phyloP scores from a whole-genome alignment of 2,329 filamentous ascomycete genomes.

The Arthrobotrys pseudoclavata region DNA sequence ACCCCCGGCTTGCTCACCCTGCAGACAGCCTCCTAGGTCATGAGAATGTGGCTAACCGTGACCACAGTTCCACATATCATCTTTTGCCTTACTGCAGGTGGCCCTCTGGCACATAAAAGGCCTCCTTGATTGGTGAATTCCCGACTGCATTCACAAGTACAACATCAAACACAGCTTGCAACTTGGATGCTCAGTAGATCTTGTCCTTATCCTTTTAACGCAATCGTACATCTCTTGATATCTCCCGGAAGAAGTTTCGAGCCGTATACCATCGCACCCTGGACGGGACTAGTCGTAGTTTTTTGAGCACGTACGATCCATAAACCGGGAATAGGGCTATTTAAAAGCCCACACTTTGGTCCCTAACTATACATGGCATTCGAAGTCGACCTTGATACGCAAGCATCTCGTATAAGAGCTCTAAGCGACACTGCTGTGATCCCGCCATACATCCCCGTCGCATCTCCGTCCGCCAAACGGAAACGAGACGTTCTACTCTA shows the following conservation, averaged over 20 bases:
- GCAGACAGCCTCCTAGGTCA: conserved; percentile 35
- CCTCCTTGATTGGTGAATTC: conserved; percentile 44
- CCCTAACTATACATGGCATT: conserved; percentile 45
- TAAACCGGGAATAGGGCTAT: not conserved
- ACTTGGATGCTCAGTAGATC: not conserved
- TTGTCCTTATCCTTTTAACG: conserved; percentile 10
- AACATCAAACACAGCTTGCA: conserved; percentile 40
- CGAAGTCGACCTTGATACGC: conserved; percentile 39
- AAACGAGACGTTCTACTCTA: conserved; percentile 60
- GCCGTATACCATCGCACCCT: not conserved
- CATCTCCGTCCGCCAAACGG: conserved; percentile 60
- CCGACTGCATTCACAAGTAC: conserved; percentile 35
- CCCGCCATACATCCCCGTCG: conserved; percentile 53
- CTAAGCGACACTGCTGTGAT: conserved; percentile 46
- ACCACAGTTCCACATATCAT: conserved; percentile 45
- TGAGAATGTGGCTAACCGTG: conserved; percentile 57
- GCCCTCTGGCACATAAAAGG: conserved; percentile 23
- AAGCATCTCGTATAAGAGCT: conserved; percentile 51
- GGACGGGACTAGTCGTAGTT: not conserved
- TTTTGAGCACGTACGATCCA: not conserved
- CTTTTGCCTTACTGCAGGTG: conserved; percentile 23
- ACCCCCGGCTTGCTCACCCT: conserved; percentile 29
- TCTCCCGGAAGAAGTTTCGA: conserved; percentile 4
- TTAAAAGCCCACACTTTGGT: conserved; percentile 5
- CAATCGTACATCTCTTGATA: not conserved